Evolutionary conservation across 2,329 filamentous ascomycete genomes (phyloP), one percentile per base, ranked within the genome.

Genomic region (Xylaria sp.): DNA sequence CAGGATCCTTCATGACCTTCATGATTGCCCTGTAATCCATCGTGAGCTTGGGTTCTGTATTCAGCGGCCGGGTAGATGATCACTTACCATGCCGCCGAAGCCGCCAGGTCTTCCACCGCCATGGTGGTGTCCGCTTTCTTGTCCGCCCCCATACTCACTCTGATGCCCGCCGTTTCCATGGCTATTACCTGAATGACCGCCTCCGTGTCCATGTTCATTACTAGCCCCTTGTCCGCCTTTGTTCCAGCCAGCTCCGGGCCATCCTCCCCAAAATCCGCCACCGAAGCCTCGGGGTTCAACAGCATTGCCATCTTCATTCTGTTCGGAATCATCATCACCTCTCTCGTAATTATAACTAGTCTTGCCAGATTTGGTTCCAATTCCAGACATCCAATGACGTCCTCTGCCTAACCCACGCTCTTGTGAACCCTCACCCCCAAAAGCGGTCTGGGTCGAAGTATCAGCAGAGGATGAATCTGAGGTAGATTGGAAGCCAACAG

Each of bases 71-170:
- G 32, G 25, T 6, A 34, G n/a, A n/a, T 34, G 25, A 48, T n/a
- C 13, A 56, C 69, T 68, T 59, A 70, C 69, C 41, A 62, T 54
- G 37, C 41, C 34, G 9, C 62, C 62, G 8, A 51, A 62, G 7
- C 50, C 41, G 39, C 67, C 65, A 59, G 18, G 54, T 39, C 44
- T 12, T 32, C 48, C 56, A 32, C 56, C 56, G 18, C 39, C 50
- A 48, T 44, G 20, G 37, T 20, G 15, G 8, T 37, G 25, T 46
- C 48, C 54, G 18, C 20, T 20, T 50, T 23, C 46, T 13, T n/a
- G 32, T 6, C 18, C 18, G 20, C 37, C 34, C 4, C 44, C n/a
- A 25, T 59, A 10, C 12, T 25, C 54, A 9, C 39, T 52, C 8
- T n/a, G 15, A 9, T 66, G 41, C 23, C n/a, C 25, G 9, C 37